Percentiles rank a stretch among this genome's conserved stretches.
phyloP scores from a whole-genome alignment of 2,329 filamentous ascomycete genomes.

The Graphiopsis chlorocephala region DNA sequence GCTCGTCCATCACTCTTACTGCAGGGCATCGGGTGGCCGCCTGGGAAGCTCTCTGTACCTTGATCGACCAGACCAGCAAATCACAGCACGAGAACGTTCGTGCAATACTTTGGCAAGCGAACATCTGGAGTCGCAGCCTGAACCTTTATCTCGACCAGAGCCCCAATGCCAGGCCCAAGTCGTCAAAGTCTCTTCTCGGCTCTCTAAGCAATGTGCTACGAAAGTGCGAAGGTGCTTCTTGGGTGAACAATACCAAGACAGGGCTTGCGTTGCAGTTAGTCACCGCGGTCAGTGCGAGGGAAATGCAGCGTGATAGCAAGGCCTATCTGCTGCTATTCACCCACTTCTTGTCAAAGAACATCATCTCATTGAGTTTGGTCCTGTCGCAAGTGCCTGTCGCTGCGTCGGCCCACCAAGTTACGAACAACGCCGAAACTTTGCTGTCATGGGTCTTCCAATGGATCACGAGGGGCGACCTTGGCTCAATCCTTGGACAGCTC shows the following conservation, averaged over 20 bases:
- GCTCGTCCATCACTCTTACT: slow-evolving; percentile 20
- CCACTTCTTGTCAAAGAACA: slow-evolving; percentile 61
- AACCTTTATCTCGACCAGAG: slow-evolving; percentile 43
- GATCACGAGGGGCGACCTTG: slow-evolving; percentile 37
- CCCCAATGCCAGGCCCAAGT: slow-evolving; percentile 46
- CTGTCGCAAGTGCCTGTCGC: neutral
- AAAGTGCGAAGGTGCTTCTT: slow-evolving; percentile 22
- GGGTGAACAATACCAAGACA: slow-evolving; percentile 4
- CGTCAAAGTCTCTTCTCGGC: slow-evolving; percentile 45
- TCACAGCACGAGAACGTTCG: slow-evolving; percentile 30
- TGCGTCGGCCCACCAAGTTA: neutral
- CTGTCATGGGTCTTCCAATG: slow-evolving; percentile 25
- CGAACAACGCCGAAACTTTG: slow-evolving; percentile 13
- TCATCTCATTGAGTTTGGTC: slow-evolving; percentile 41
- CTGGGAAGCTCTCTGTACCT: slow-evolving; percentile 46
- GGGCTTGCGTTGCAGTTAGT: slow-evolving; percentile 28
- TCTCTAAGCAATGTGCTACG: slow-evolving; percentile 39
- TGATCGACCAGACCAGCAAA: slow-evolving; percentile 41
- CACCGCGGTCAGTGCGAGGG: slow-evolving; percentile 1
- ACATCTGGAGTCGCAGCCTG: slow-evolving; percentile 40
- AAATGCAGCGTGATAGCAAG: slow-evolving; percentile 50
- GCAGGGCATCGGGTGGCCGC: slow-evolving; percentile 45
- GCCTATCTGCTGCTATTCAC: slow-evolving; percentile 67
- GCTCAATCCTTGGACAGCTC: slow-evolving; percentile 32
- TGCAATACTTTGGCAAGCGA: slow-evolving; percentile 34